Evolutionary conservation across 352 stramenopile genomes (phyloP).

Genomic region (Phytophthora agathidicida): DNA sequence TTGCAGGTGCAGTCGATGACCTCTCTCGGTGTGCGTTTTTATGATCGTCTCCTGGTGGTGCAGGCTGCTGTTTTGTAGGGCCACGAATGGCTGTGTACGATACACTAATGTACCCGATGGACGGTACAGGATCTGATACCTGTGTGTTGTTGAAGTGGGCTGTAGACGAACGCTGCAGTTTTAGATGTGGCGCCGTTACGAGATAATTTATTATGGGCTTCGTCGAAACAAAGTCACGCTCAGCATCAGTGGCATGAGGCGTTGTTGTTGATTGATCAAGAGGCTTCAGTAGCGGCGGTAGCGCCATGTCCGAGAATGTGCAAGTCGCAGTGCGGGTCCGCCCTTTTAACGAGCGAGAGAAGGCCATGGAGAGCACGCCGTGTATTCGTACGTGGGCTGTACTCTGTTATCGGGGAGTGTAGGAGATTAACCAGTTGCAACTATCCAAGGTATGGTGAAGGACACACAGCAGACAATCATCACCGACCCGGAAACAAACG

Average conservation of each 20-base stretch:
- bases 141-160: conserved; percentile 5
- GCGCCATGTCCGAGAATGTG: conserved; percentile 80
- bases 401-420: no score
- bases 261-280: neutral
- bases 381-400: conserved; percentile 80
- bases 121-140: conserved; percentile 4
- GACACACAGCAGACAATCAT: conserved; percentile 86
- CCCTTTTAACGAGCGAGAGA: conserved; percentile 86
- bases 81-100: conserved; percentile 10
- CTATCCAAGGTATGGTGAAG: conserved; percentile 75
- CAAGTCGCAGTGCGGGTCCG: conserved; percentile 84
- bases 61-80: conserved; percentile 19
- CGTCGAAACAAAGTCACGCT: neutral
- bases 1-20: conserved; percentile 10
- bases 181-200: conserved; percentile 21
- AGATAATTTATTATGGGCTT: conserved; percentile 21
- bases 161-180: no score
- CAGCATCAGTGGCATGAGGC: no score
- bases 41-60: conserved; percentile 32
- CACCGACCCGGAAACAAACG: conserved; percentile 76
- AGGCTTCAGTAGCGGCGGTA: neutral
- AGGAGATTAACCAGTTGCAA: conserved; percentile 8
- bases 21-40: conserved; percentile 21
- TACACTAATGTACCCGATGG: conserved; percentile 6
- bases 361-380: conserved; percentile 65